Evolutionary conservation across 2,329 filamentous ascomycete genomes (phyloP).

Genomic region (Penicillium sp.): DNA sequence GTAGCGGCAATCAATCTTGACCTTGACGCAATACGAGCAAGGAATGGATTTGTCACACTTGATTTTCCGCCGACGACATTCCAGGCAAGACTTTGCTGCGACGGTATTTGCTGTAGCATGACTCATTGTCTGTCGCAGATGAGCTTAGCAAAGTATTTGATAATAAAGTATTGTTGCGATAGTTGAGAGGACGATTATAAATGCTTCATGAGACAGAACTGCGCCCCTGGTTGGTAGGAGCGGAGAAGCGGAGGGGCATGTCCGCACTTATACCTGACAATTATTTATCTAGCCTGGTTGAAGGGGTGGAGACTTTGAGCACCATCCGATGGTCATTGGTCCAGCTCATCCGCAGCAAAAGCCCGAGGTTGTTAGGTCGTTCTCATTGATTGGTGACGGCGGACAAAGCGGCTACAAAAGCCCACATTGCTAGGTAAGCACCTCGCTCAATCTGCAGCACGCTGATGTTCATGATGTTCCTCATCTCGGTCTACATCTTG

Average conservation of each 20-base stretch:
- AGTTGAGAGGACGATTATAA: not conserved
- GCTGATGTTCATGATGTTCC: not conserved
- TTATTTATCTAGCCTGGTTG: not conserved
- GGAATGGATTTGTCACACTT: slow-evolving; percentile 26
- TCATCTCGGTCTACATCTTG: not conserved
- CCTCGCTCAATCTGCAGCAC: not conserved
- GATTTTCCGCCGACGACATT: slow-evolving; percentile 30
- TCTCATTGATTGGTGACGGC: not conserved
- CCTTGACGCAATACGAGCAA: slow-evolving; percentile 35
- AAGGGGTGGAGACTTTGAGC: not conserved
- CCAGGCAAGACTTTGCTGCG: slow-evolving; percentile 15
- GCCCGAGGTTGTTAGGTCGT: too few species aligned
- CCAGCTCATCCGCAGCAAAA: too few species aligned
- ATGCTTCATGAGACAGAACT: too few species aligned
- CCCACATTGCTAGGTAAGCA: not conserved
- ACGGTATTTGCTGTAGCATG: not conserved
- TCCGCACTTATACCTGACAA: not conserved
- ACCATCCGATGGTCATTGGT: not conserved
- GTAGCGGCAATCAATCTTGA: slow-evolving; percentile 24
- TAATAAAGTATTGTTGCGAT: not conserved
- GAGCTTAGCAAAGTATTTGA: not conserved
- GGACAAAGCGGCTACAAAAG: not conserved
- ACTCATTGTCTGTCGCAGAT: not conserved
- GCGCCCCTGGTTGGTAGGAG: not conserved
- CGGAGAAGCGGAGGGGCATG: not conserved